Evolutionary conservation across 78 protist genomes (phyloP).

Genomic region (Anaeramoeba flamelloides): DNA sequence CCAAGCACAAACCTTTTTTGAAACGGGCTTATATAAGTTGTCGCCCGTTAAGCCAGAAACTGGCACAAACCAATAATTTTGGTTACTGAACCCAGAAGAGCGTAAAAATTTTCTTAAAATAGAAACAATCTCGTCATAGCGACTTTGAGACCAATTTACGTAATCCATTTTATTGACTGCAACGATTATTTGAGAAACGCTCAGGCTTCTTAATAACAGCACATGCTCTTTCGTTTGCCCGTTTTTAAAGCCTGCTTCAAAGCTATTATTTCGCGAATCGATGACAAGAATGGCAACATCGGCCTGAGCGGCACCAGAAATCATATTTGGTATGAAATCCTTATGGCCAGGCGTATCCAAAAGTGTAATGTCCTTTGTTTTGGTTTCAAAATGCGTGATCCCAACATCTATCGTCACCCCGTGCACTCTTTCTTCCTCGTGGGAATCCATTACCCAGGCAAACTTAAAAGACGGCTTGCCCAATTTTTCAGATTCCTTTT

Average conservation of each 20-base stretch:
- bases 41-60: not conserved
- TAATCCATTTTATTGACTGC: slow-evolving; percentile 1
- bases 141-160: not conserved
- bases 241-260: not conserved
- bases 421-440: not conserved
- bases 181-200: not conserved
- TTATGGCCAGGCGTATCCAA: slow-evolving; percentile 97
- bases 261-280: not conserved
- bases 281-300: not conserved
- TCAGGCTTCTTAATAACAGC: not conserved
- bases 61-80: not conserved
- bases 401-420: not conserved
- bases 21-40: not conserved
- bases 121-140: not conserved
- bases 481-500: not conserved
- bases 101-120: not conserved
- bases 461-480: not conserved
- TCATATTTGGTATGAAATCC: slow-evolving; percentile 86
- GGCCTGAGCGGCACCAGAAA: slow-evolving; percentile 55
- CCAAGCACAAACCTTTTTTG: too few relatives aligned
- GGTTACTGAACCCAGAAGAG: not conserved
- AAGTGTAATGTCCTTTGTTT: slow-evolving; percentile 42
- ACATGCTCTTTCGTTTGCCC: not conserved
- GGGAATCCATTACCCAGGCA: not conserved
- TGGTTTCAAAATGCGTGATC: not conserved